phyloP scores from a whole-genome alignment of 768 basidiomycete species.

The Suillus subluteus region DNA sequence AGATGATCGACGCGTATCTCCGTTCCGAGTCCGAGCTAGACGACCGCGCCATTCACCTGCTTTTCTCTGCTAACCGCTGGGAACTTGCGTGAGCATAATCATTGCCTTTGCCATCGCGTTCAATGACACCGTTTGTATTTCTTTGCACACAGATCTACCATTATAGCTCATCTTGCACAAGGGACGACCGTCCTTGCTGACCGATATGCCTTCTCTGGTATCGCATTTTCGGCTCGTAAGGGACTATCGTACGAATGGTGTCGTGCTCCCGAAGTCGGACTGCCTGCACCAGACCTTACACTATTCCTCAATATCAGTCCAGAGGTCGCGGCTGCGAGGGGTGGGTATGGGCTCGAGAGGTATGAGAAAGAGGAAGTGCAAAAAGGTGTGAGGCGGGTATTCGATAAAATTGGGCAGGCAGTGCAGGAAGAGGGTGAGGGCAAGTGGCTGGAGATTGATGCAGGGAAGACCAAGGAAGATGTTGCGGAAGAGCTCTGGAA shows the following conservation, averaged over 20 bases:
- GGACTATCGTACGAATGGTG: conserved; percentile 83
- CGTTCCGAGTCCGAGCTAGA: conserved; percentile 84
- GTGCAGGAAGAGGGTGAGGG: conserved; percentile 35
- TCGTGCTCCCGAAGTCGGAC: conserved; percentile 78
- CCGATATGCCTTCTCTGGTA: conserved; percentile 95
- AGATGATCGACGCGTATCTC: conserved; percentile 93
- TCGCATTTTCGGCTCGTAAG: conserved; percentile 82
- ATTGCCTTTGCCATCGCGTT: conserved; percentile 1
- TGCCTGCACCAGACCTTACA: conserved; percentile 88
- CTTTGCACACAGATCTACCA: conserved; percentile 50
- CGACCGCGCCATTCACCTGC: conserved; percentile 88
- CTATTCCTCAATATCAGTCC: conserved; percentile 86
- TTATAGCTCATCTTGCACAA: conserved; percentile 56
- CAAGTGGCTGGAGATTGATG: conserved; percentile 64
- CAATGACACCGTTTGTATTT: not conserved
- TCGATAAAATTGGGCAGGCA: conserved; percentile 59
- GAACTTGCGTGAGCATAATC: conserved; percentile 71
- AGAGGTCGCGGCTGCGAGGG: conserved; percentile 65
- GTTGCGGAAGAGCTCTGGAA: conserved; percentile 63
- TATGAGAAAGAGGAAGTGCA: conserved; percentile 87
- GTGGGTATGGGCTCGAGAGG: conserved; percentile 85
- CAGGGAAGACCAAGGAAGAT: conserved; percentile 49
- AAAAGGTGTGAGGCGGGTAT: conserved; percentile 59
- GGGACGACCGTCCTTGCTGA: conserved; percentile 87
- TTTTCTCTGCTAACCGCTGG: conserved; percentile 98